These are phyloP conservation scores for Lomentospora prolificans DNA, from an alignment of 2,329 filamentous ascomycete species.

Conservation along the genomic window DNA sequence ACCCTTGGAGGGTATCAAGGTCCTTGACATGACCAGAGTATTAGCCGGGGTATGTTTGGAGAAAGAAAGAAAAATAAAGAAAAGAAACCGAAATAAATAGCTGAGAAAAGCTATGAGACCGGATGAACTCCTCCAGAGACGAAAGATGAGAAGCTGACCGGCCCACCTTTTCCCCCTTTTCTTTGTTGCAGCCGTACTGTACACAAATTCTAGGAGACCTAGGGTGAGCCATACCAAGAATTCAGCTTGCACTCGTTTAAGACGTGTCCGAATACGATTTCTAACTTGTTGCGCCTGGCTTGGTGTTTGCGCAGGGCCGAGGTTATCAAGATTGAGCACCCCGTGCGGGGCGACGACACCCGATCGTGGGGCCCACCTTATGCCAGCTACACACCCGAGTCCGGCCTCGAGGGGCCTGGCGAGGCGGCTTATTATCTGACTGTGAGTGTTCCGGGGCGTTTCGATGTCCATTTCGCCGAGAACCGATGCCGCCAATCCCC, in stretches of 20 bases:
- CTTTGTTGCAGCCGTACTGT: conserved; percentile 67
- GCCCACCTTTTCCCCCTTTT: background rate
- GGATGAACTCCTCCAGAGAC: background rate
- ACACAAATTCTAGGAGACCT: conserved; percentile 95
- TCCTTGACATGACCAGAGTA: conserved; percentile 94
- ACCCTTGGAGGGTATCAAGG: conserved; percentile 76
- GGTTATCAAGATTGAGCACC: conserved; percentile 96
- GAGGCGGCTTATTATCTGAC: conserved; percentile 67
- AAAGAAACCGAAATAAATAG: background rate
- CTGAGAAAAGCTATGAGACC: background rate
- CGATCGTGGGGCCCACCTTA: conserved; percentile 95
- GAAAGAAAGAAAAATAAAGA: background rate
- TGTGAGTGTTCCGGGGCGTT: conserved; percentile 4
- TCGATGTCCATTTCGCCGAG: background rate
- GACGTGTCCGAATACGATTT: background rate
- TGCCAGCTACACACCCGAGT: conserved; percentile 60
- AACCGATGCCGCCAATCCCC: background rate
- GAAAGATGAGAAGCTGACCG: no score
- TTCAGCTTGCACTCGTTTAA: no score
- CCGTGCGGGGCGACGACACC: conserved; percentile 83
- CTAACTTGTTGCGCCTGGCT: background rate
- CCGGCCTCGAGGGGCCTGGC: conserved; percentile 57
- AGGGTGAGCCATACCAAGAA: conserved; percentile 55
- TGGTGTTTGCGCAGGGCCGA: conserved; percentile 56
- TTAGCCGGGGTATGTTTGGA: conserved; percentile 68